Evolutionary conservation across 495 filamentous ascomycete species (phyloP).

Genomic region (Pseudomonodictys pantanalensis): DNA sequence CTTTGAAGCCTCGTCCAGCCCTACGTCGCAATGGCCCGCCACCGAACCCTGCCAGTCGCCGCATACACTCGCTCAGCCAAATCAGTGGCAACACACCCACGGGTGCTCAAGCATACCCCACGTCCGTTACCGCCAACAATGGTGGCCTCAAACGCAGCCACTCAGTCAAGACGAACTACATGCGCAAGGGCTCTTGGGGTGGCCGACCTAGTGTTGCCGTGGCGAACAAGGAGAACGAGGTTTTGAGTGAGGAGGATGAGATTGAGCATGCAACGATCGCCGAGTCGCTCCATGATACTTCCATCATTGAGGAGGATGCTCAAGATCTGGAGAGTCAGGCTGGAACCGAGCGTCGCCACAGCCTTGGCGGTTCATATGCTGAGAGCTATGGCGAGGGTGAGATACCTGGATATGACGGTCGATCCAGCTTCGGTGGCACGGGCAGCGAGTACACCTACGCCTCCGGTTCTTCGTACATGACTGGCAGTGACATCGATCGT

Average conservation of each 20-base stretch:
- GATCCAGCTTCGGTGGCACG: constrained; percentile 51
- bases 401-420: constrained; percentile 49
- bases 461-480: constrained; percentile 51
- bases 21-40: constrained; percentile 35
- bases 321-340: constrained; percentile 51
- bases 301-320: constrained; percentile 48
- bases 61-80: constrained; percentile 85
- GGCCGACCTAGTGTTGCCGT: constrained; percentile 43
- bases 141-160: constrained; percentile 57
- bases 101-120: constrained; percentile 57
- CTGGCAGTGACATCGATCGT: constrained; percentile 47
- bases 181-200: constrained; percentile 75
- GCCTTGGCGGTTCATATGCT: constrained; percentile 29
- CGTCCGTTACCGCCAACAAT: constrained; percentile 50
- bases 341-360: constrained; percentile 49
- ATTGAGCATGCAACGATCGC: constrained; percentile 23
- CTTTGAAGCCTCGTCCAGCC: constrained; percentile 46
- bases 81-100: constrained; percentile 71
- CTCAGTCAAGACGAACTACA: constrained; percentile 61
- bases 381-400: constrained; percentile 37
- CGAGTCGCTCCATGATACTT: not conserved
- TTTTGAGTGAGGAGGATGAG: constrained; percentile 44
- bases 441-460: constrained; percentile 50
- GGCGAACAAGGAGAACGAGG: constrained; percentile 62
- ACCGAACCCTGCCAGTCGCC: constrained; percentile 56